Conservation (phyloP, 1,284 basidiomycete genomes). For the Ustilago xerochloae region DNA sequence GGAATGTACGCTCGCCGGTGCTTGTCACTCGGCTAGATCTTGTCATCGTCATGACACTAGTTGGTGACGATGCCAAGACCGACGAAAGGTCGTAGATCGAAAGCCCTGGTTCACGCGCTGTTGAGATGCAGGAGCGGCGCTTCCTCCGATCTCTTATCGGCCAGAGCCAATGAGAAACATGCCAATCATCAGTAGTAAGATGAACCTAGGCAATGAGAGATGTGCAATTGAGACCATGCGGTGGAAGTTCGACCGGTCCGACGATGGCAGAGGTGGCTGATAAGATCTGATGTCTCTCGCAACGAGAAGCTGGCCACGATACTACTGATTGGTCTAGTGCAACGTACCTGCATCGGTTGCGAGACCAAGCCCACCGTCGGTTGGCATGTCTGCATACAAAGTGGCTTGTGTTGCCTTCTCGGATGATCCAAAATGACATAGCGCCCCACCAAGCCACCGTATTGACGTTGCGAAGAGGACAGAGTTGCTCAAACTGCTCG, state of each 20-base stretch:
- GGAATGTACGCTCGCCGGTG: background rate
- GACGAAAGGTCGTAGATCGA: background rate
- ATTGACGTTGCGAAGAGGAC: background rate
- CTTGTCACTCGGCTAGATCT: background rate
- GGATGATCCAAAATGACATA: background rate
- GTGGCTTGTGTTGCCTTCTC: background rate
- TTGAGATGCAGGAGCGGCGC: conserved; percentile 4
- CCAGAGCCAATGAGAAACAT: background rate
- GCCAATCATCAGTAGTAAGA: background rate
- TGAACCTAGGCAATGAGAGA: background rate
- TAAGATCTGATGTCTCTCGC: background rate
- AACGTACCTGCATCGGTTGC: background rate
- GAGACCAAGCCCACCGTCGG: background rate
- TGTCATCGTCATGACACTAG: background rate
- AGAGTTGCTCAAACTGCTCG: background rate
- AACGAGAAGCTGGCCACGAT: background rate
- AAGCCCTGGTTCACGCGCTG: background rate
- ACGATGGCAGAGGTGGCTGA: background rate
- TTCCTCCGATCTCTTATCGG: conserved; percentile 2
- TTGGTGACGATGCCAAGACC: background rate
- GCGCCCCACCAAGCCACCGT: background rate
- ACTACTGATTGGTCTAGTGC: too few relatives aligned
- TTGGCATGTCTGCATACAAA: background rate
- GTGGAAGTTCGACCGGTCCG: background rate
- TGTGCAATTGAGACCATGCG: background rate